Percentiles rank a stretch among this genome's conserved stretches.
These are phyloP conservation scores for Colletotrichum sp. DNA, from an alignment of 2,329 filamentous ascomycete species.

Conservation along the genomic window DNA sequence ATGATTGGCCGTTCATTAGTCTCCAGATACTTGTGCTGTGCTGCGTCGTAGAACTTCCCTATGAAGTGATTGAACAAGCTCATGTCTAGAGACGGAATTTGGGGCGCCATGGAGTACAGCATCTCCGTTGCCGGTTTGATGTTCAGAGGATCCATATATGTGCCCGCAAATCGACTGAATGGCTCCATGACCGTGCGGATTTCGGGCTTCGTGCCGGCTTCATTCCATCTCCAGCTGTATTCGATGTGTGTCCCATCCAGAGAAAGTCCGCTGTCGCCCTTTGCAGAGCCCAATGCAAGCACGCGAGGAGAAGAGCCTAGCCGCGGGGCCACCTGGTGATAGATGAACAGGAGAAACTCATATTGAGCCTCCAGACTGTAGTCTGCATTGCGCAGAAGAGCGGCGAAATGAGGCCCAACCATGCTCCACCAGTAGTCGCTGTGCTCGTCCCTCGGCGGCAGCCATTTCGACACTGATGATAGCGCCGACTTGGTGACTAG, in stretches of 20 bases:
- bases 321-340: background rate
- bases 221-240: constrained; percentile 10
- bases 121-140: background rate
- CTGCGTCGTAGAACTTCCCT: background rate
- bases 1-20: background rate
- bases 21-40: background rate
- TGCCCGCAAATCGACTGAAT: constrained; percentile 3
- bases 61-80: constrained; percentile 4
- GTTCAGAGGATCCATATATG: constrained; percentile 4
- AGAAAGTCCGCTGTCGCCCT: background rate
- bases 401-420: background rate
- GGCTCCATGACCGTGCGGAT: background rate
- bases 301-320: background rate
- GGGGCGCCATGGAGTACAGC: background rate
- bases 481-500: background rate
- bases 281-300: background rate
- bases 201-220: background rate
- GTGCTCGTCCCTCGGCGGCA: background rate
- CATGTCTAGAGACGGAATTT: background rate
- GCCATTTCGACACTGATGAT: background rate
- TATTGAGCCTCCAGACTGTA: background rate
- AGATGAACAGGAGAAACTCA: background rate
- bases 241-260: background rate
- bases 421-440: constrained; percentile 6
- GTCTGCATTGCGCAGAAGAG: background rate